Evolutionary conservation across 2,329 filamentous ascomycete species (phyloP), one percentile per base, ranked within the genome.

Genomic region (Gliomastix tumulicola): DNA sequence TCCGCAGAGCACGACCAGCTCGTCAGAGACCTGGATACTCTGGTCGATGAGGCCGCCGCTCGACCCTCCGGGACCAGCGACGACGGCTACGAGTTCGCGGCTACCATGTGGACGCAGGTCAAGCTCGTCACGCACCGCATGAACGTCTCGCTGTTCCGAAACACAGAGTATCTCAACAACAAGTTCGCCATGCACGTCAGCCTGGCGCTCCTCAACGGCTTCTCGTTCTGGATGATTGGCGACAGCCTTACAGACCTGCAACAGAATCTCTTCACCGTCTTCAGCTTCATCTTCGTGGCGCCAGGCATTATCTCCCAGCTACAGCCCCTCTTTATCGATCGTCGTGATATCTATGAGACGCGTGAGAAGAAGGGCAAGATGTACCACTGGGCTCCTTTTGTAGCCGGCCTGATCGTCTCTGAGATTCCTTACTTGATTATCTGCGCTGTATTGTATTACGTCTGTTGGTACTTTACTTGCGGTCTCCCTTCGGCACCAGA

Each of bases 81-180:
- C 19, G 65, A 71, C 36, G 83, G 76, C 41, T 68, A 77, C 34
- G 83, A 88, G 55, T 90, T 88, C 44, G 85, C 86, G 0, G 79
- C 78, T 6, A 69, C 82, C 0, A 74, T 88, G 43, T 61, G 52
- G 45, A 57, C 71, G 20, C 85, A 90, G 53, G 59, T 79, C 30
- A 73, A 67, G 44, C 66, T 83, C 36, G 82, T 85, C 30, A 72
- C 75, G 9, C 56, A 71, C 4, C 82, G 85, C 21, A 74, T 69
- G 58, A 79, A 77, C 44, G 50, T 74, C 0, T 66, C 79, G 0
- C 63, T 86, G 6, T 87, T 66, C 60, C 71, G 83, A 37, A 85
- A 84, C 51, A 71, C 66, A 1, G 75, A 81, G 35, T 85, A 86
- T 43, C 55, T 80, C 38, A 74, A 76, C 53, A 82, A 76, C 63